Percentiles rank a stretch among this genome's conserved stretches.
phyloP scores from a whole-genome alignment of 441 rosid genomes.

The Populus hybrid region DNA sequence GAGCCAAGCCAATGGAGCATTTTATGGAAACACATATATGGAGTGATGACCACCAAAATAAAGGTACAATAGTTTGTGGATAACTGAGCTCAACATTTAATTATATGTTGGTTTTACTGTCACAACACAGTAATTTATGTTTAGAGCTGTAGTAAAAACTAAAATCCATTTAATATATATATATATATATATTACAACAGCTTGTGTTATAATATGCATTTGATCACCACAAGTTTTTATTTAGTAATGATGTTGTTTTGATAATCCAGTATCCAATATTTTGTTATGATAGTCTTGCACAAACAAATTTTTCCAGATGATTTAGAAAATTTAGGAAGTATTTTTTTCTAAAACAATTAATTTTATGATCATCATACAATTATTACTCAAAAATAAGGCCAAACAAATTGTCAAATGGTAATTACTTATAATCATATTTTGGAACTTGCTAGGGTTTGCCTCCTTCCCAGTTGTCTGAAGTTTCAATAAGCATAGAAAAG shows the following conservation, averaged over 20 bases:
- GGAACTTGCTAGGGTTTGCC: not conserved
- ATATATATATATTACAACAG: too few relatives aligned
- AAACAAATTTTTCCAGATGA: not conserved
- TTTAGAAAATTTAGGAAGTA: not conserved
- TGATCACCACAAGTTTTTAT: not conserved
- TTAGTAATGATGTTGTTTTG: not conserved
- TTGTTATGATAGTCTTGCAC: not conserved
- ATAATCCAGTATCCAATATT: not conserved
- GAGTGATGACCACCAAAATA: too few relatives aligned
- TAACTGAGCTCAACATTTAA: too few relatives aligned
- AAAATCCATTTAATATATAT: too few relatives aligned
- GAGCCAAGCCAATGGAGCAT: too few relatives aligned
- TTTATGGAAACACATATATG: too few relatives aligned
- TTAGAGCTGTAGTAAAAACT: too few relatives aligned
- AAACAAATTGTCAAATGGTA: not conserved
- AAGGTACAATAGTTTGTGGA: too few relatives aligned
- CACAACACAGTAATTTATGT: too few relatives aligned
- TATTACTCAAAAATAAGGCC: not conserved
- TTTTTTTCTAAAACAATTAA: not conserved
- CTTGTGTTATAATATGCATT: too few relatives aligned
- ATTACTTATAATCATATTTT: not conserved
- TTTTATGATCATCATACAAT: not conserved
- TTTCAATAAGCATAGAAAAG: not conserved
- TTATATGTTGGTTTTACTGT: too few relatives aligned
- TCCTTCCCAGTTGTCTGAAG: too few relatives aligned